Conservation (phyloP, 1,284 basidiomycete genomes). For the Apiotrichum gracile region DNA sequence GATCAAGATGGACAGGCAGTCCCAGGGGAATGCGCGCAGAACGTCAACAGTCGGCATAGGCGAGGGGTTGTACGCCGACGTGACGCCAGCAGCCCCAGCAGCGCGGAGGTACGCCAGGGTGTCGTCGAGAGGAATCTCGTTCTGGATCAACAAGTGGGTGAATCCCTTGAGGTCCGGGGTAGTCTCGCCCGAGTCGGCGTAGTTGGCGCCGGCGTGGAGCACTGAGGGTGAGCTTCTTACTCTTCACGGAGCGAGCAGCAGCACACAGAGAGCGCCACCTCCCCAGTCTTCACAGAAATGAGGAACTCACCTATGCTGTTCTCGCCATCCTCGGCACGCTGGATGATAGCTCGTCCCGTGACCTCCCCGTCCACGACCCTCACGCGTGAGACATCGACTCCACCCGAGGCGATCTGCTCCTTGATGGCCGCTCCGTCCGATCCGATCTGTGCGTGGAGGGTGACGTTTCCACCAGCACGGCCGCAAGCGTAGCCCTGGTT, state of each 20-base stretch:
- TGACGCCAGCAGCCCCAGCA: slow-evolving; percentile 27
- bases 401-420: slow-evolving; percentile 21
- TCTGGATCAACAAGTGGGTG: slow-evolving; percentile 53
- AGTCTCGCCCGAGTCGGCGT: slow-evolving; percentile 11
- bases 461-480: slow-evolving; percentile 40
- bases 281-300: background rate
- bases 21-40: slow-evolving; percentile 50
- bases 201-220: slow-evolving; percentile 46
- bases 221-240: slow-evolving; percentile 19
- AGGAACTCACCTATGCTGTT: slow-evolving; percentile 42
- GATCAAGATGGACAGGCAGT: slow-evolving; percentile 49
- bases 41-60: slow-evolving; percentile 50
- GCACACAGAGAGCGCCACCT: background rate
- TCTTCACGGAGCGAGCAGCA: background rate
- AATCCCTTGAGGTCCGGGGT: slow-evolving; percentile 15
- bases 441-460: slow-evolving; percentile 44
- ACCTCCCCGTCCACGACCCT: slow-evolving; percentile 25
- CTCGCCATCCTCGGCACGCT: slow-evolving; percentile 46
- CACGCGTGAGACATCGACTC: slow-evolving; percentile 36
- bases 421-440: slow-evolving; percentile 44
- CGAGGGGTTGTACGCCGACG: slow-evolving; percentile 53
- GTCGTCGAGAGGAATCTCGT: slow-evolving; percentile 52
- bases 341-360: slow-evolving; percentile 50
- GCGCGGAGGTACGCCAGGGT: slow-evolving; percentile 47
- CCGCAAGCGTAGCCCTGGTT: slow-evolving; percentile 49